These are phyloP conservation scores for Glycine tomentella DNA, from an alignment of 306 rosid species.

Conservation along the genomic window DNA sequence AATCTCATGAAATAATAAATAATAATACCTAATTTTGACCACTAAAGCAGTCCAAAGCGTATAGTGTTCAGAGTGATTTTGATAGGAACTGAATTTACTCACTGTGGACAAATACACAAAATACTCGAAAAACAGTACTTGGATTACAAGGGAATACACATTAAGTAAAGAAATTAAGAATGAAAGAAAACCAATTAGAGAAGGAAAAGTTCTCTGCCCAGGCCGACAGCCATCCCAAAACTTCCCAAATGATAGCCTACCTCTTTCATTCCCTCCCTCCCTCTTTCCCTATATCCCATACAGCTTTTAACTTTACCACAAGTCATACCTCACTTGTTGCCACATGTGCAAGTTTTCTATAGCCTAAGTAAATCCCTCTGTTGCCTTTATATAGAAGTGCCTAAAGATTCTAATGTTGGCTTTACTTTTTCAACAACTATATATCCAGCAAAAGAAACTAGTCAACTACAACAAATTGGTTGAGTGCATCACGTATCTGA, in stretches of 20 bases:
- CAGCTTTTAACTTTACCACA: neutral
- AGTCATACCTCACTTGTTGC: neutral
- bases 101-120: neutral
- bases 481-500: neutral
- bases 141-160: neutral
- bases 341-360: neutral
- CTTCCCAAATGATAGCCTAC: neutral
- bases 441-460: neutral
- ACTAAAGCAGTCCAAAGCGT: neutral
- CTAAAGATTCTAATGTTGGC: no score
- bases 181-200: neutral
- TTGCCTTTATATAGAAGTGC: neutral
- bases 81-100: neutral
- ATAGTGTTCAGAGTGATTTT: neutral
- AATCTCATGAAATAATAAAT: neutral
- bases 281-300: neutral
- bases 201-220: neutral
- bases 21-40: neutral
- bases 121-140: neutral
- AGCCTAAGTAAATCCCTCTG: neutral
- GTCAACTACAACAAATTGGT: neutral
- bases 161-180: neutral
- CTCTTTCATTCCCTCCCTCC: neutral
- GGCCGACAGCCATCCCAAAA: neutral
- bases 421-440: conserved; percentile 1